phyloP scores from a whole-genome alignment of 257 asterid species.

The Solanum corneliomulleri region DNA sequence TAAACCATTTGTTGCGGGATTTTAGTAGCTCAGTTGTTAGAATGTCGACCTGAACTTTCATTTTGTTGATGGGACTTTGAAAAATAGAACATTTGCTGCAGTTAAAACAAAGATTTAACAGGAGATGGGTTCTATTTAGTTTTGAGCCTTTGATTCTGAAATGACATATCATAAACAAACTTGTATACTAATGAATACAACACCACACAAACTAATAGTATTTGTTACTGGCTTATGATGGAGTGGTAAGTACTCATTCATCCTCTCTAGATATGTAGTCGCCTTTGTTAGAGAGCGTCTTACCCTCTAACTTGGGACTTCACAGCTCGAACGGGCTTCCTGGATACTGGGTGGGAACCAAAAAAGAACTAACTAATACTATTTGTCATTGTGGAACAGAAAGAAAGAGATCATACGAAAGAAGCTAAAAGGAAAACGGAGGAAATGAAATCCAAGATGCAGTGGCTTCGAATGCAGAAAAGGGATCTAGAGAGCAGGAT shows the following conservation, averaged over 20 bases:
- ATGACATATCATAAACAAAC: neutral
- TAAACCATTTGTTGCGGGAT: neutral
- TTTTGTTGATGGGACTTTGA: neutral
- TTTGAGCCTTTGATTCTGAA: neutral
- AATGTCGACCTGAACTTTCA: neutral
- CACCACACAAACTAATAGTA: neutral
- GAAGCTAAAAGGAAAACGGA: constrained; percentile 38
- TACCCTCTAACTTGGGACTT: neutral
- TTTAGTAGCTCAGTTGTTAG: neutral
- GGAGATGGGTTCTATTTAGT: neutral
- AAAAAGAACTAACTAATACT: neutral
- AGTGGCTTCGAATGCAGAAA: constrained; percentile 34
- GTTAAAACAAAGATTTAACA: neutral
- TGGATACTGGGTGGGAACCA: fast-evolving
- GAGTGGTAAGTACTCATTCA: too few species aligned
- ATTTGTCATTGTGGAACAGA: constrained; percentile 19
- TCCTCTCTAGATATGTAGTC: too few species aligned
- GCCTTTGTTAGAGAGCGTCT: neutral
- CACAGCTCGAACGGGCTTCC: neutral
- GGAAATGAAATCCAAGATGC: constrained; percentile 39
- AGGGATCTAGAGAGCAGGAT: constrained; percentile 28
- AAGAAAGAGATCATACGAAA: constrained; percentile 35
- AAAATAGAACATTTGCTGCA: neutral
- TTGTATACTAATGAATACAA: neutral
- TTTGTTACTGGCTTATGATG: neutral